Conservation (phyloP, 176 grass and related monocot species). For the Rhipidocladum racemiflorum region DNA sequence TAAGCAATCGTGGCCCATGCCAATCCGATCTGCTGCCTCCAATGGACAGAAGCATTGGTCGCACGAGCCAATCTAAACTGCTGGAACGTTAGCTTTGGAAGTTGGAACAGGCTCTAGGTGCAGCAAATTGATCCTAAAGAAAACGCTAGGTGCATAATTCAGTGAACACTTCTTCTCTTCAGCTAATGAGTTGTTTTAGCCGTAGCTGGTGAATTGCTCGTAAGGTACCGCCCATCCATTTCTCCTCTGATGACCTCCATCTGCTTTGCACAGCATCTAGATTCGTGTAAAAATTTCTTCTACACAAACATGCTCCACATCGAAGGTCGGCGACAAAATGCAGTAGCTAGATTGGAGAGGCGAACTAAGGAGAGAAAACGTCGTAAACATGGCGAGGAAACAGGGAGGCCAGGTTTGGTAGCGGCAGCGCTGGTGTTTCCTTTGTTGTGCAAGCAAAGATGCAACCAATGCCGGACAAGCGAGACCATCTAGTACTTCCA, state of each 20-base stretch:
- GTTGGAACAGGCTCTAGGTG: background rate
- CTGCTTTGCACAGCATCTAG: no score
- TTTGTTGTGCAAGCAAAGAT: background rate
- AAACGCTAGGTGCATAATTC: background rate
- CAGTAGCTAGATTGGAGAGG: background rate
- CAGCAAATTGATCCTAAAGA: no score
- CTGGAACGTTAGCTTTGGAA: background rate
- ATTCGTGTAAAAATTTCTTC: no score
- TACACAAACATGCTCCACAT: background rate
- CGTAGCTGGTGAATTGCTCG: no score
- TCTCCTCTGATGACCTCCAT: background rate
- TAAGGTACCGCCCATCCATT: no score
- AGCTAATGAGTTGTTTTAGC: no score
- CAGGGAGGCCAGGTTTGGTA: background rate
- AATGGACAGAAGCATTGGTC: background rate
- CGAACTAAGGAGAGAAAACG: background rate
- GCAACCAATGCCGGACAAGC: background rate
- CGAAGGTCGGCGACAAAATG: background rate
- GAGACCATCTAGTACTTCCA: background rate
- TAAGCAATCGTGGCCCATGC: background rate
- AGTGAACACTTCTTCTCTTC: background rate
- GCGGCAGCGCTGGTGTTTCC: background rate
- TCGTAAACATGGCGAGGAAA: background rate
- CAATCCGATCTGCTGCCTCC: background rate
- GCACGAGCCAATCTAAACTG: no score